phyloP scores from a whole-genome alignment of 169 alveolate genomes.

The Plasmodium fragile region DNA sequence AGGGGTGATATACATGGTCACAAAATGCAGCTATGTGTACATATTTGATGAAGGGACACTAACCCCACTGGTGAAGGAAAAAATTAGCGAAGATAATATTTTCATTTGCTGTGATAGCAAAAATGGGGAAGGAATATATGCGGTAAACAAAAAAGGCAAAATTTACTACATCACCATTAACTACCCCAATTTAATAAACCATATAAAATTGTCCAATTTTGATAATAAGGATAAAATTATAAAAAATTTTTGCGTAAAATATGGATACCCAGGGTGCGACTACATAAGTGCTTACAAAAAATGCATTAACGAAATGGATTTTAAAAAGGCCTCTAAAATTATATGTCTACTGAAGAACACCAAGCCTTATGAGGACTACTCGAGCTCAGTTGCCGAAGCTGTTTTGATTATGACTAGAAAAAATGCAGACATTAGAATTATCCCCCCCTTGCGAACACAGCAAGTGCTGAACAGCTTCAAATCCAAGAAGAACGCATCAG shows the following conservation, averaged over 20 bases:
- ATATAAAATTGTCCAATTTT: slow-evolving; percentile 43
- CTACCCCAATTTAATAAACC: slow-evolving; percentile 30
- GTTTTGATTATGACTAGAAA: slow-evolving; percentile 62
- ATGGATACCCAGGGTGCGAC: slow-evolving; percentile 78
- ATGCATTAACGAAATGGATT: slow-evolving; percentile 76
- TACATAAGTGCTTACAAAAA: slow-evolving; percentile 68
- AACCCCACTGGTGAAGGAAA: slow-evolving; percentile 51
- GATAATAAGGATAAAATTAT: slow-evolving; percentile 64
- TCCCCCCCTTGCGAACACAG: slow-evolving; percentile 69
- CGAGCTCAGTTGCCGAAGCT: slow-evolving; percentile 59
- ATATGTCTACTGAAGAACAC: slow-evolving; percentile 70
- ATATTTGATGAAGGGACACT: slow-evolving; percentile 83
- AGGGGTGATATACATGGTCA: slow-evolving; percentile 88
- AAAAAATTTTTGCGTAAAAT: slow-evolving; percentile 50
- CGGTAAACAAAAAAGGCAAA: slow-evolving; percentile 75
- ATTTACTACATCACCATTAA: slow-evolving; percentile 64
- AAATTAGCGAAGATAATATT: slow-evolving; percentile 74
- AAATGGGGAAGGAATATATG: slow-evolving; percentile 76
- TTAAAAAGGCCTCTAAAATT: slow-evolving; percentile 73
- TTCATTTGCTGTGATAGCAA: slow-evolving; percentile 73
- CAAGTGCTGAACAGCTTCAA: slow-evolving; percentile 75
- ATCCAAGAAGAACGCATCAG: slow-evolving; percentile 47
- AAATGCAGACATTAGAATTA: slow-evolving; percentile 62
- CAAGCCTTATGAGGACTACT: slow-evolving; percentile 54
- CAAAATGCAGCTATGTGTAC: slow-evolving; percentile 83